Conservation (phyloP, 306 rosid genomes). For the Gastrolobium bilobum region DNA sequence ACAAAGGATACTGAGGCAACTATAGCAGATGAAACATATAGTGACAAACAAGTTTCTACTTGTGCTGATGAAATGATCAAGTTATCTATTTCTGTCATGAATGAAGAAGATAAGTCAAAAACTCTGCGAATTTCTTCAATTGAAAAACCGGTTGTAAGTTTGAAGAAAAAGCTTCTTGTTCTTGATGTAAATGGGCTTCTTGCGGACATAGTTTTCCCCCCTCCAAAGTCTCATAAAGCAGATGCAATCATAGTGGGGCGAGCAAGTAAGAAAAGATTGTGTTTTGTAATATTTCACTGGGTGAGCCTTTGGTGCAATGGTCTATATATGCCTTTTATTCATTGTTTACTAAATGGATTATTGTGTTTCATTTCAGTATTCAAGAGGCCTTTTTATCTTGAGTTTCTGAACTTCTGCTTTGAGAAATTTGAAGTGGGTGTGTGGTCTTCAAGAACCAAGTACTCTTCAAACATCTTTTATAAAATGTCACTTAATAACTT, state of each 20-base stretch:
- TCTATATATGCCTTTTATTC: background rate
- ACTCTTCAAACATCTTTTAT: slow-evolving; percentile 48
- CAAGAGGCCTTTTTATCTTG: slow-evolving; percentile 81
- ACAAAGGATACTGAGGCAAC: slow-evolving; percentile 24
- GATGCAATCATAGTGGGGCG: slow-evolving; percentile 60
- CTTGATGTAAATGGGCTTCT: slow-evolving; percentile 91
- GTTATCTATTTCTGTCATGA: slow-evolving; percentile 15
- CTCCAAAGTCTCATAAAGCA: slow-evolving; percentile 62
- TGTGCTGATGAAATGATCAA: slow-evolving; percentile 22
- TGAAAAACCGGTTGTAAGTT: slow-evolving; percentile 36
- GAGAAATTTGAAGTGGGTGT: slow-evolving; percentile 86
- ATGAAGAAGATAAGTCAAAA: slow-evolving; percentile 46
- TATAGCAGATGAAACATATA: slow-evolving; percentile 37
- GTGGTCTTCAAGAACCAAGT: slow-evolving; percentile 92
- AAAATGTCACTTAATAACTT: background rate
- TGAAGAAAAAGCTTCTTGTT: slow-evolving; percentile 79
- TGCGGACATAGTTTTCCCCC: slow-evolving; percentile 71
- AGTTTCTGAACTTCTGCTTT: slow-evolving; percentile 88
- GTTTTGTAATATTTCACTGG: background rate
- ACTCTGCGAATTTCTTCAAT: slow-evolving; percentile 47
- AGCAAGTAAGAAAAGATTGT: slow-evolving; percentile 63
- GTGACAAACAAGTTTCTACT: slow-evolving; percentile 28
- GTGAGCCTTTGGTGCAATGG: background rate
- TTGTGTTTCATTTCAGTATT: slow-evolving; percentile 68
- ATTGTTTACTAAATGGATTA: slow-evolving; percentile 35